Evolutionary conservation across 129 eudicot genomes (phyloP), one percentile per base, ranked within the genome.

Genomic region (Flaveria trinervia): DNA sequence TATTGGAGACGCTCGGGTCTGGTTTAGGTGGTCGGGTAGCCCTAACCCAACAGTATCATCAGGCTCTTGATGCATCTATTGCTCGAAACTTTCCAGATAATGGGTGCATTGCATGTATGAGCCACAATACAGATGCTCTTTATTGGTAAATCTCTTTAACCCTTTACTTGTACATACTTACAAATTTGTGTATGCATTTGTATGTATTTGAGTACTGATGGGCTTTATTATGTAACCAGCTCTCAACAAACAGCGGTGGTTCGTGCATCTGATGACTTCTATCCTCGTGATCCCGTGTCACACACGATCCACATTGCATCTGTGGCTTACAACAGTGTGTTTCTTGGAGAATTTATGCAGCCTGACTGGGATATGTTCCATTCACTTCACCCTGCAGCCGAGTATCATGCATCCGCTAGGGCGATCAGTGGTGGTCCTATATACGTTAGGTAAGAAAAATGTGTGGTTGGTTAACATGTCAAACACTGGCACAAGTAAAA

Each of bases 331-430:
- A 94, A 94, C 60, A 89, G 92, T 8, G 80, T 94, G 44, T 94
- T 94, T 84, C 88, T 94, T 18, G 98, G 98, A 73, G 97, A 94
- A 80, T 82, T 91, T 44, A 94, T 94, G 98, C 91, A 84, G 88
- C 97, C 97, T 15, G 97, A 91, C 80, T 91, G 97, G 97, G 97
- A 91, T 73, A 91, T 91, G 97, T 91, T 91, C 83, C 97, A 91
- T 52, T 91, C 97, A 36, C 84, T 88, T 33, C 97, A 91, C 84
- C 92, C 94, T 10, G 92, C 94, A 5, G 94, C 92, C 12, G 97
- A 88, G 65, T 91, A 84, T 75, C 97, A 91, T 57, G 97, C 87
- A 51, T 91, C 97, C 5, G 94, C 97, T 44, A 76, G 97, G 78
- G 94, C 92, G 1, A 88, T 88, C 48, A 88, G 94, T 44, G 97